Evolutionary conservation across 2,329 filamentous ascomycete genomes (phyloP).

Genomic region (Aspergillus sp.): DNA sequence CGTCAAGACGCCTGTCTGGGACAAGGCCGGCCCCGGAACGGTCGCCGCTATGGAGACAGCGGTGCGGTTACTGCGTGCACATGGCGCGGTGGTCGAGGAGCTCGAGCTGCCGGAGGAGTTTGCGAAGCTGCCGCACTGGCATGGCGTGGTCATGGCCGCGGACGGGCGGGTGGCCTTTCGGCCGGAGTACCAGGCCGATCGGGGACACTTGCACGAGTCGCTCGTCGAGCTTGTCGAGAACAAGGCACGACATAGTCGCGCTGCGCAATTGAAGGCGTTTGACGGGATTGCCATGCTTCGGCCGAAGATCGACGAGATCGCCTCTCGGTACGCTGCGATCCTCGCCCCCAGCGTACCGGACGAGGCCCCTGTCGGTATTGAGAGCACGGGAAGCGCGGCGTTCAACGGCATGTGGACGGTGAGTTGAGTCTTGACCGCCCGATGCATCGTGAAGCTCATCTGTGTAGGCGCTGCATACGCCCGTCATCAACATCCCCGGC

Average conservation of each 20-base stretch:
- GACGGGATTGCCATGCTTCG: conserved; percentile 7
- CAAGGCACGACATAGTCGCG: background rate
- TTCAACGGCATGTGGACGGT: conserved; percentile 41
- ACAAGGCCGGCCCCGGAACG: conserved; percentile 10
- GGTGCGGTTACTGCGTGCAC: background rate
- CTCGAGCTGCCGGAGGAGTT: conserved; percentile 1
- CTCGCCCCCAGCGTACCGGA: conserved; percentile 59
- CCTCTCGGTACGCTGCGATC: conserved; percentile 51
- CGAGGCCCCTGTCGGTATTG: conserved; percentile 57
- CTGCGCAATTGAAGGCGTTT: conserved; percentile 3
- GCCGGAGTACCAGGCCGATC: conserved; percentile 6
- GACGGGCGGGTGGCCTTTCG: conserved; percentile 5
- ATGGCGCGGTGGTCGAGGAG: conserved; percentile 8
- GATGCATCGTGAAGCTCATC: conserved; percentile 25
- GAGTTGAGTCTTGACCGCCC: conserved; percentile 19
- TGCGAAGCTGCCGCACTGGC: conserved; percentile 3
- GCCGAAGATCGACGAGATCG: conserved; percentile 8
- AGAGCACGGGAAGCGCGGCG: conserved; percentile 54
- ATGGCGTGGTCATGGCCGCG: conserved; percentile 3
- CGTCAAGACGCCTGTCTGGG: conserved; percentile 5
- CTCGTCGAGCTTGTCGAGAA: conserved; percentile 6
- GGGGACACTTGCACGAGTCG: background rate
- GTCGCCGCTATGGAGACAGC: conserved; percentile 8
- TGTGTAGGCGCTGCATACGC: conserved; percentile 53
- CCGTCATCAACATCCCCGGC: conserved; percentile 64